These are phyloP conservation scores for Zygosaccharomyces sapae DNA, from an alignment of 1,139 yeast genomes.

Conservation along the genomic window DNA sequence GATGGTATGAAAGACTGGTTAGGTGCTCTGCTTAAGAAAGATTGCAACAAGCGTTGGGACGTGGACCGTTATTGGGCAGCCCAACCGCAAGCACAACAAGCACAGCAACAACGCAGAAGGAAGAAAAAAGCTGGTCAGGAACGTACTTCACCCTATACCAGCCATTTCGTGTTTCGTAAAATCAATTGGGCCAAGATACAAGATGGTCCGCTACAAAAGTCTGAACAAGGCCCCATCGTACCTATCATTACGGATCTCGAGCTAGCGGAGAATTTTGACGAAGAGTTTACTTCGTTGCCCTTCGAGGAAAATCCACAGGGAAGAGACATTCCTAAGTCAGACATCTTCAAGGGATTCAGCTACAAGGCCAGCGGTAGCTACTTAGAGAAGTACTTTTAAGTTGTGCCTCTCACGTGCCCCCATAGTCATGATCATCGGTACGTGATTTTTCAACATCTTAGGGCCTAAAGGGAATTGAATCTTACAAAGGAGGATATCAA, in stretches of 20 bases:
- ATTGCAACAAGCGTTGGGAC: slow-evolving; percentile 69
- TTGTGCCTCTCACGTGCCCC: neutral
- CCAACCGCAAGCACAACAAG: slow-evolving; percentile 30
- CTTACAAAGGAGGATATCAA: neutral
- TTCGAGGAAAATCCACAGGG: slow-evolving; percentile 28
- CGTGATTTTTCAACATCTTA: neutral
- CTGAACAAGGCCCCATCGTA: slow-evolving; percentile 69
- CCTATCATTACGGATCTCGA: slow-evolving; percentile 83
- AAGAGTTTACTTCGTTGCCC: slow-evolving; percentile 78
- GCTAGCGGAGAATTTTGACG: slow-evolving; percentile 87
- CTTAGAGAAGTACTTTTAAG: slow-evolving; percentile 33
- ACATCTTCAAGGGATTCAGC: slow-evolving; percentile 39
- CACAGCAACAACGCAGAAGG: slow-evolving; percentile 39
- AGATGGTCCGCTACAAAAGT: slow-evolving; percentile 41
- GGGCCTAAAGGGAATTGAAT: neutral
- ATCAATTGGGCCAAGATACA: slow-evolving; percentile 69
- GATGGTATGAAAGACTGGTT: slow-evolving; percentile 82
- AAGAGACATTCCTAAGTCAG: slow-evolving; percentile 17
- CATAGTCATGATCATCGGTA: neutral
- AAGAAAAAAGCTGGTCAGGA: slow-evolving; percentile 41
- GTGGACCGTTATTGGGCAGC: slow-evolving; percentile 45
- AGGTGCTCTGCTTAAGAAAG: slow-evolving; percentile 66
- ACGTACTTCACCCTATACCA: slow-evolving; percentile 31
- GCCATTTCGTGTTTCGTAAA: slow-evolving; percentile 73
- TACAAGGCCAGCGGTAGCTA: slow-evolving; percentile 37